Evolutionary conservation across 805 yeast genomes (phyloP).

Genomic region (Saccharomycopsis malanga): DNA sequence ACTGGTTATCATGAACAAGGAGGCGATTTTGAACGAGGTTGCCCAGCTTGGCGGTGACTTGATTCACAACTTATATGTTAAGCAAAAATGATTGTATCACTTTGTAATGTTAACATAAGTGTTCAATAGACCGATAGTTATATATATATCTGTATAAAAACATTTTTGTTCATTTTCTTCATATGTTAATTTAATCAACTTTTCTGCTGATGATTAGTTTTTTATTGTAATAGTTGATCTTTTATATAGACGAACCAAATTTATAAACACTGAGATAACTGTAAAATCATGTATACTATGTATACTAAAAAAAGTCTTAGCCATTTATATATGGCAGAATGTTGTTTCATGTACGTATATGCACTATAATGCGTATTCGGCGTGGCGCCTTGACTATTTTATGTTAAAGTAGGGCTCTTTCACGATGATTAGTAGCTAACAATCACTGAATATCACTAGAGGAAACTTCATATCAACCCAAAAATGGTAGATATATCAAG

Average conservation of each 20-base stretch:
- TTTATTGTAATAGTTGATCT: background rate
- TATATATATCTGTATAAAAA: background rate
- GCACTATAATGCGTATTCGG: too few relatives aligned
- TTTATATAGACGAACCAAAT: background rate
- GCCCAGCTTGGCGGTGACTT: constrained; percentile 62
- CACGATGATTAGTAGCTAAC: background rate
- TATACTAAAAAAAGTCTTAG: background rate
- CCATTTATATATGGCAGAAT: background rate
- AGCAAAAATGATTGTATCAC: constrained; percentile 11
- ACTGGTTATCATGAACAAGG: constrained; percentile 56
- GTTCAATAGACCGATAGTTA: background rate
- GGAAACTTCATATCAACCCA: background rate
- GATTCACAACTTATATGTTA: constrained; percentile 29
- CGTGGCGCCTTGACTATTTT: too few relatives aligned
- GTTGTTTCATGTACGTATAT: background rate
- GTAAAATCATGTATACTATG: too few relatives aligned
- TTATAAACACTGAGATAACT: background rate
- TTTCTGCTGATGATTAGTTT: background rate
- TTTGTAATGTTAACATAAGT: background rate
- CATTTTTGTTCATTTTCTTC: background rate
- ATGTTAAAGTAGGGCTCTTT: too few relatives aligned
- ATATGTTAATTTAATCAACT: background rate
- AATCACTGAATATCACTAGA: background rate
- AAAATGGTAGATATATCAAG: background rate
- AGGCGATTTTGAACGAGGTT: constrained; percentile 69